These are phyloP conservation scores for Hyphopichia buzzinii DNA, from an alignment of 1,139 yeast genomes.

Conservation along the genomic window DNA sequence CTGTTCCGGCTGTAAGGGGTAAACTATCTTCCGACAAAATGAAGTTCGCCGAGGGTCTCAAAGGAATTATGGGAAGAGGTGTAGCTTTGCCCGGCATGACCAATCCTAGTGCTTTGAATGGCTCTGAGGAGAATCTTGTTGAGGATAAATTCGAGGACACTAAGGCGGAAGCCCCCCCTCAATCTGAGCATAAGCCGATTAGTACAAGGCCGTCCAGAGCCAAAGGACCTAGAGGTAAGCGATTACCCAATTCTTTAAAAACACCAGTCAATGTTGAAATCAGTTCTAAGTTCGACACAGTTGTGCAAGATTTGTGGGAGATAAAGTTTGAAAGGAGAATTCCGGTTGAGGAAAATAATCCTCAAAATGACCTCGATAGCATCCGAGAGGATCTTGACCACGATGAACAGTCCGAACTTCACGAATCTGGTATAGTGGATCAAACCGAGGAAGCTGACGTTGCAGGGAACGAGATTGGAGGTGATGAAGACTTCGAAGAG, in stretches of 20 bases:
- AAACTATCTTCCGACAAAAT: constrained; percentile 35
- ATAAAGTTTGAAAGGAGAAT: constrained; percentile 13
- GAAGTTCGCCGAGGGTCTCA: constrained; percentile 53
- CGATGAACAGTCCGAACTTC: too few species aligned
- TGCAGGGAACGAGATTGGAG: too few species aligned
- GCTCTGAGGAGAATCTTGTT: constrained; percentile 3
- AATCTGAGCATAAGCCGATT: constrained; percentile 27
- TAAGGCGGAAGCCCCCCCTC: constrained; percentile 8
- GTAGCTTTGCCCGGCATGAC: constrained; percentile 68
- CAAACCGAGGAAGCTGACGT: too few species aligned
- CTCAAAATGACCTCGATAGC: too few species aligned
- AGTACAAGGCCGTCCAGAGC: constrained; percentile 40
- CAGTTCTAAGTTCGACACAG: constrained; percentile 27
- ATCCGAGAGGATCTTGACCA: too few species aligned
- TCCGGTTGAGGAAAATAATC: too few species aligned
- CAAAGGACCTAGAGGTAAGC: constrained; percentile 76
- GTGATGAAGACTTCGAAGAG: too few species aligned
- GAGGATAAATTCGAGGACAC: constrained; percentile 8
- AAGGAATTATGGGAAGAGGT: constrained; percentile 54
- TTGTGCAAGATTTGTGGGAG: constrained; percentile 40
- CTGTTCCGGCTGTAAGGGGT: constrained; percentile 9
- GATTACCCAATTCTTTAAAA: constrained; percentile 62
- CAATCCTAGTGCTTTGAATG: constrained; percentile 14
- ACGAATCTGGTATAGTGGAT: too few species aligned
- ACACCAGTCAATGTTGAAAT: constrained; percentile 42